Evolutionary conservation across 805 yeast species (phyloP).

Genomic region (Ogataea methanolica): DNA sequence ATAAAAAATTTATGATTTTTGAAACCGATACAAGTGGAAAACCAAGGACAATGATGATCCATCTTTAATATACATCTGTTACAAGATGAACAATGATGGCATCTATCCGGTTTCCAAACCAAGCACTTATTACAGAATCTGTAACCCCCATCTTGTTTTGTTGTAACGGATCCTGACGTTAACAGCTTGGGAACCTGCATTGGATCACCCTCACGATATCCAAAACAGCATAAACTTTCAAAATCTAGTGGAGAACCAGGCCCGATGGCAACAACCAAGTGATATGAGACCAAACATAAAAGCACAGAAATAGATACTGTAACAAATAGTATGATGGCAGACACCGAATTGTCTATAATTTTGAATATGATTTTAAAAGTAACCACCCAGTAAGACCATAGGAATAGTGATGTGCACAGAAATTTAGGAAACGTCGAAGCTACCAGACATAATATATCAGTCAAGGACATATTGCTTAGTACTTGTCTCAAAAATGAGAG

Average conservation of each 20-base stretch:
- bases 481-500: too few species aligned
- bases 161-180: constrained; percentile 36
- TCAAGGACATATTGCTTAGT: too few species aligned
- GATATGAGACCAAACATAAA: constrained; percentile 47
- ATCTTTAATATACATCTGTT: constrained; percentile 42
- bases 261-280: constrained; percentile 46
- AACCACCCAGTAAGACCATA: constrained; percentile 46
- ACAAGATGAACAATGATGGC: constrained; percentile 54
- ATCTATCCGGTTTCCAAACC: constrained; percentile 57
- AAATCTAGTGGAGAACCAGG: constrained; percentile 66
- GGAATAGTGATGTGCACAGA: constrained; percentile 35
- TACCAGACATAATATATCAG: constrained; percentile 20
- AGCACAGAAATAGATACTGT: constrained; percentile 29
- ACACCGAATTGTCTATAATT: constrained; percentile 12
- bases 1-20: constrained; percentile 74
- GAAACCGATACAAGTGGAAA: constrained; percentile 81
- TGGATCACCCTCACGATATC: constrained; percentile 15
- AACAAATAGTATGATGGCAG: constrained; percentile 17
- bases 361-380: constrained; percentile 25
- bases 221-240: constrained; percentile 31
- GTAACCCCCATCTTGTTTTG: constrained; percentile 57
- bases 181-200: constrained; percentile 39
- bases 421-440: constrained; percentile 46
- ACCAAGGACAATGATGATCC: constrained; percentile 86
- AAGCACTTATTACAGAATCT: constrained; percentile 52